These are phyloP conservation scores for Lepidium africanum DNA, from an alignment of 345 rosid genomes.

Conservation along the genomic window DNA sequence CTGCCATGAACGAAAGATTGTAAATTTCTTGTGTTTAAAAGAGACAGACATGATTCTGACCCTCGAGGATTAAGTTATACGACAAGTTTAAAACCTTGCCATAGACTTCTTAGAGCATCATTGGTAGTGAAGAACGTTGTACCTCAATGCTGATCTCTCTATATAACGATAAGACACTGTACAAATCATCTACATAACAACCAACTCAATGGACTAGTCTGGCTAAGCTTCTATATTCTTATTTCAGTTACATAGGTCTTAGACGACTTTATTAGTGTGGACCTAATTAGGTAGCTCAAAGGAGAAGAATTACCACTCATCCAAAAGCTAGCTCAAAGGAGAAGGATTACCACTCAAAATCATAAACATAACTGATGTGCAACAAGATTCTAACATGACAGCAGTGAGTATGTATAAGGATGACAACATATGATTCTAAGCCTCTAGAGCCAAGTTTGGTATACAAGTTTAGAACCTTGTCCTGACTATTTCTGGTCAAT, in stretches of 20 bases:
- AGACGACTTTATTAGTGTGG: background rate
- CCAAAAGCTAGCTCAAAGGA: too few species aligned
- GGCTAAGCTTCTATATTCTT: background rate
- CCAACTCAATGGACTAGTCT: background rate
- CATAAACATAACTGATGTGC: too few species aligned
- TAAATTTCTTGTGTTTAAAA: background rate
- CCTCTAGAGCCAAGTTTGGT: too few species aligned
- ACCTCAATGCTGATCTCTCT: background rate
- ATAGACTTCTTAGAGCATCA: background rate
- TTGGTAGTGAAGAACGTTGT: background rate
- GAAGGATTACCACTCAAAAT: too few species aligned
- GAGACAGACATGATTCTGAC: background rate
- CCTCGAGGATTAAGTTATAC: background rate
- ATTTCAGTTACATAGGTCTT: background rate
- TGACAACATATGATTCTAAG: too few species aligned
- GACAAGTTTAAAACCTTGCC: background rate
- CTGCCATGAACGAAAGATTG: constrained; percentile 12
- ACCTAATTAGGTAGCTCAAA: too few species aligned
- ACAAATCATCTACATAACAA: background rate
- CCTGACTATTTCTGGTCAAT: background rate
- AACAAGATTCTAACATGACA: too few species aligned
- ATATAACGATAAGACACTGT: background rate
- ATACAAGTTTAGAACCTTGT: background rate
- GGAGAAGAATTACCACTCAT: too few species aligned
- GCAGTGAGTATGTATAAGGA: too few species aligned